Percentiles rank a stretch among this genome's conserved stretches.
Evolutionary conservation across 257 asterid genomes (phyloP).

Genomic region (Sherardia arvensis): DNA sequence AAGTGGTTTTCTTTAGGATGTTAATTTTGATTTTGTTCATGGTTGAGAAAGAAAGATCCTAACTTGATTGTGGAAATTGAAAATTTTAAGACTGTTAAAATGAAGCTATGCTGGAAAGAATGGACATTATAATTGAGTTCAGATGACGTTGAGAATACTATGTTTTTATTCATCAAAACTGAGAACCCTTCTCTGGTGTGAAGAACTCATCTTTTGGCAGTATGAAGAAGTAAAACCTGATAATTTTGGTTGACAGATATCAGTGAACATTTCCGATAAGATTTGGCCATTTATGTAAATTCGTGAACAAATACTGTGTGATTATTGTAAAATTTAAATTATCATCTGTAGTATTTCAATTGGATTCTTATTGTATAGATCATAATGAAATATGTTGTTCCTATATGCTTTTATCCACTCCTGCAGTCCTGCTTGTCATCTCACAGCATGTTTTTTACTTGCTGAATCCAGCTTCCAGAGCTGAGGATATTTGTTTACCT

Average conservation of each 20-base stretch:
- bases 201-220: not conserved
- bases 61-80: not conserved
- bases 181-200: not conserved
- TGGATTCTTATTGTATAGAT: not conserved
- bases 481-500: slow-evolving; percentile 14
- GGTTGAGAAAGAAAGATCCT: not conserved
- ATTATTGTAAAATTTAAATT: not conserved
- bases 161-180: not conserved
- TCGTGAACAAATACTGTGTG: not conserved
- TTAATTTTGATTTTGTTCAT: not conserved
- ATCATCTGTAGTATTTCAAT: not conserved
- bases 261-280: not conserved
- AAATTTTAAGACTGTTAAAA: not conserved
- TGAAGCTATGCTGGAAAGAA: not conserved
- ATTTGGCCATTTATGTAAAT: not conserved
- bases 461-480: not conserved
- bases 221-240: not conserved
- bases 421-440: not conserved
- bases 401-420: not conserved
- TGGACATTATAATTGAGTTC: not conserved
- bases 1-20: no score
- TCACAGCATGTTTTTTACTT: not conserved
- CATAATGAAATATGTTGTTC: not conserved
- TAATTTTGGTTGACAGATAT: not conserved
- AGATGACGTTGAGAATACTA: not conserved